A percentile compares a stretch with the other conserved stretches of the same genome.
These are phyloP conservation scores for Leccinum uliginosum DNA, from an alignment of 768 basidiomycete species.

Conservation along the genomic window DNA sequence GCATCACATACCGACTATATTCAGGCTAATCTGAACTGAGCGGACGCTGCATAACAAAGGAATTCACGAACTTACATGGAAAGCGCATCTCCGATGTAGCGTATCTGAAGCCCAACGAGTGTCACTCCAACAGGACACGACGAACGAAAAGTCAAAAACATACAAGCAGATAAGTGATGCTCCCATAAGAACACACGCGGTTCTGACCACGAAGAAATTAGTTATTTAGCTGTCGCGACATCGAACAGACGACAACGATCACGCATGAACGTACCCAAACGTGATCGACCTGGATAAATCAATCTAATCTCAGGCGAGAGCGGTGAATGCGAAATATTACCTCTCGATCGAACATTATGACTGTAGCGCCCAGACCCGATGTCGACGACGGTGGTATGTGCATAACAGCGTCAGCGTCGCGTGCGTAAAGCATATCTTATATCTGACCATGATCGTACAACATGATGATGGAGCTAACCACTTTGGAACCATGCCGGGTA, in stretches of 20 bases:
- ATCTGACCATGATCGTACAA: conserved; percentile 21
- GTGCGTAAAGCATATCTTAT: not conserved
- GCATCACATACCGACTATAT: conserved; percentile 3
- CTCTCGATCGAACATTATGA: conserved; percentile 15
- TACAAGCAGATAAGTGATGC: conserved; percentile 9
- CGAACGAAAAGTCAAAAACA: not conserved
- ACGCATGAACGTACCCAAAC: conserved; percentile 15
- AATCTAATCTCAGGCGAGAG: not conserved
- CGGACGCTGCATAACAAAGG: not conserved
- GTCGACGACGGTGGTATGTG: not conserved
- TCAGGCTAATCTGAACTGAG: conserved; percentile 7
- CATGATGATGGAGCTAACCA: conserved; percentile 2
- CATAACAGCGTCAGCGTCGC: not conserved
- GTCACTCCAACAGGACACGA: not conserved
- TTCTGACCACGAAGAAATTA: not conserved
- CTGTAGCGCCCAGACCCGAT: conserved; percentile 4
- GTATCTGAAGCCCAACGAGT: conserved; percentile 9
- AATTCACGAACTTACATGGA: conserved; percentile 10
- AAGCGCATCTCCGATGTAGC: conserved; percentile 20
- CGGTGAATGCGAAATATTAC: conserved; percentile 1
- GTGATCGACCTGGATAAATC: conserved; percentile 10
- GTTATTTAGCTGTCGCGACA: not conserved
- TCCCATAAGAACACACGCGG: not conserved
- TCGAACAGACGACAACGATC: not conserved
- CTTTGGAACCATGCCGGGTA: conserved; percentile 3